A percentile compares a stretch with the other conserved stretches of the same genome.
phyloP scores from a whole-genome alignment of 2,329 filamentous ascomycete species.

The Epichloe gansuensis region DNA sequence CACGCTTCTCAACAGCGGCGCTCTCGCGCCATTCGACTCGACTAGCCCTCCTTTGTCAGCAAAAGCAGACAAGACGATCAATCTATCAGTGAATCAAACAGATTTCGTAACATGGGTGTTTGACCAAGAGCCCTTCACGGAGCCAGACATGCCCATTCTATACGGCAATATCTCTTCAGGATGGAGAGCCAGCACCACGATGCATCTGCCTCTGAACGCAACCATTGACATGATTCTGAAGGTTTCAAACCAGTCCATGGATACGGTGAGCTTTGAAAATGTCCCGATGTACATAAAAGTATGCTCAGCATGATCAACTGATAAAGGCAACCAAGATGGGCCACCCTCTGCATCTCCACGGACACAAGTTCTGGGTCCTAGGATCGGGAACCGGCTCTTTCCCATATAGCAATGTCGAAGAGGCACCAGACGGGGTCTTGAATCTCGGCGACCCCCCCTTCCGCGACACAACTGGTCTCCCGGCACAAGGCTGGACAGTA shows the following conservation, averaged over 20 bases:
- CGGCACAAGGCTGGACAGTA: conserved; percentile 1
- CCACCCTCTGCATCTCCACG: conserved; percentile 4
- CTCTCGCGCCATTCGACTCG: not conserved
- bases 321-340: not conserved
- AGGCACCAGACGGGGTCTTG: not conserved
- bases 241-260: conserved; percentile 3
- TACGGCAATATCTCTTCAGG: not conserved
- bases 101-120: conserved; percentile 1
- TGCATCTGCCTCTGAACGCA: conserved; percentile 1
- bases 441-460: conserved; percentile 3
- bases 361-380: conserved; percentile 5
- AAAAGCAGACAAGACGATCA: not conserved
- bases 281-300: no score
- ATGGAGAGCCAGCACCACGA: conserved; percentile 4
- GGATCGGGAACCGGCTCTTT: conserved; percentile 2
- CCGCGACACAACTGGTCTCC: conserved; percentile 2
- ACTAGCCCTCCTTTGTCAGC: not conserved
- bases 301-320: no score
- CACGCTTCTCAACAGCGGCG: not conserved
- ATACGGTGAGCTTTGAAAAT: not conserved
- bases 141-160: conserved; percentile 2
- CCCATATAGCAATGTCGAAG: not conserved
- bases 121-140: not conserved
- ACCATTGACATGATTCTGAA: conserved; percentile 1
- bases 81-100: conserved; percentile 1